phyloP scores from a whole-genome alignment of 768 basidiomycete genomes.

The Austroboletus eburneus region DNA sequence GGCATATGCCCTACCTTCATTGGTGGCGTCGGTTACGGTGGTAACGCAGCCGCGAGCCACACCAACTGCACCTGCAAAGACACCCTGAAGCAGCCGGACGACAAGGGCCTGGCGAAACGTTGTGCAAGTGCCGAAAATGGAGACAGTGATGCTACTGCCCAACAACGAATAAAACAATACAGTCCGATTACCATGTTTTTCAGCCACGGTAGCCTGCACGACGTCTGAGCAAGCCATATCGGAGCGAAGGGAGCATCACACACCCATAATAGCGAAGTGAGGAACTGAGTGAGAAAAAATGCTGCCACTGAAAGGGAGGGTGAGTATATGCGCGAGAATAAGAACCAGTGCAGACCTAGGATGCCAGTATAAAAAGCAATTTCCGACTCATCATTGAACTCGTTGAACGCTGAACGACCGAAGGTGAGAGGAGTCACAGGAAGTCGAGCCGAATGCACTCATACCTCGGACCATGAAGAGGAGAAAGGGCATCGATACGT shows the following conservation, averaged over 20 bases:
- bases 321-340: constrained; percentile 11
- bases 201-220: constrained; percentile 84
- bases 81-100: constrained; percentile 84
- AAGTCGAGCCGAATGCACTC: constrained; percentile 11
- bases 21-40: constrained; percentile 84
- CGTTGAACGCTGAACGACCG: constrained; percentile 52
- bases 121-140: constrained; percentile 73
- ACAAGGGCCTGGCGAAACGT: constrained; percentile 76
- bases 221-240: neutral
- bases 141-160: constrained; percentile 78
- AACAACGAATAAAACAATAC: constrained; percentile 84
- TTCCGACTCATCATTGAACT: constrained; percentile 72
- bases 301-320: constrained; percentile 51
- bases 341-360: constrained; percentile 47
- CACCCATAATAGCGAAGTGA: constrained; percentile 93
- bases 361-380: constrained; percentile 90
- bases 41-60: constrained; percentile 88
- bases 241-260: constrained; percentile 4
- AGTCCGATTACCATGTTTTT: constrained; percentile 80
- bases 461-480: constrained; percentile 91
- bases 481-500: constrained; percentile 87
- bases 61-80: constrained; percentile 92
- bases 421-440: constrained; percentile 9
- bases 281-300: constrained; percentile 94
- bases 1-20: constrained; percentile 93